Evolutionary conservation across 768 basidiomycete species (phyloP), one percentile per base, ranked within the genome.

Genomic region (Mycena sanguinolenta): DNA sequence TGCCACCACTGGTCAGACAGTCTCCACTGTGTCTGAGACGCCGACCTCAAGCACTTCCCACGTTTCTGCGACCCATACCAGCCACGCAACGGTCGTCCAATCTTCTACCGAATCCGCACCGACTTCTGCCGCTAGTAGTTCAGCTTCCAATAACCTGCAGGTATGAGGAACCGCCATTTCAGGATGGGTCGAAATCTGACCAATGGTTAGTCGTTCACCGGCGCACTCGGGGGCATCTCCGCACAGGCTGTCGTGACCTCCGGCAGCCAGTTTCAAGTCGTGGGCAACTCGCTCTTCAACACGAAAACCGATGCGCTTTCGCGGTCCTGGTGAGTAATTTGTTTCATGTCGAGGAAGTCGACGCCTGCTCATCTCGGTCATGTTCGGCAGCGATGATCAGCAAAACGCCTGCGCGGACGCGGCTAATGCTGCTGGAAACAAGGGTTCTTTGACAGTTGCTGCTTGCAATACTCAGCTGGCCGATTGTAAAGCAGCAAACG

Each of bases 261-360:
- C 10, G 65, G 65, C 10, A 53, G 4, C 25, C 42, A 70, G 28
- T 70, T 70, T 53, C 69, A 58, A 28, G 69, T 71, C 23, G 46
- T 58, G 25, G 60, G 61, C 25, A 66, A 71, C 27, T 46, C 50
- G 38, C 10, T 62, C 16, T 62, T 70, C 28, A 61, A 65, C 1
- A 52, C 8, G 3, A 39, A 61, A 39, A 28, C 30, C 10, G 42
- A 65, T 1, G 69, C 69, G 27, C 58, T 70, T 53, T 6, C 19
- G 25, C 58, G 69, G 25, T 65, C 69, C 13, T 70, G 69, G 69
- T 65, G 36, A 65, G 69, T 55, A 42, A n/a, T n/a, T 27, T 16
- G 28, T 36, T 28, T 17, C 57, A 1, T 27, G n/a, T 46, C 12
- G 17, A 28, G 6, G 28, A 54, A 44, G 13, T 30, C n/a, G 12